phyloP scores from a whole-genome alignment of 148 eudicot species.

The Fagopyrum esculentum region DNA sequence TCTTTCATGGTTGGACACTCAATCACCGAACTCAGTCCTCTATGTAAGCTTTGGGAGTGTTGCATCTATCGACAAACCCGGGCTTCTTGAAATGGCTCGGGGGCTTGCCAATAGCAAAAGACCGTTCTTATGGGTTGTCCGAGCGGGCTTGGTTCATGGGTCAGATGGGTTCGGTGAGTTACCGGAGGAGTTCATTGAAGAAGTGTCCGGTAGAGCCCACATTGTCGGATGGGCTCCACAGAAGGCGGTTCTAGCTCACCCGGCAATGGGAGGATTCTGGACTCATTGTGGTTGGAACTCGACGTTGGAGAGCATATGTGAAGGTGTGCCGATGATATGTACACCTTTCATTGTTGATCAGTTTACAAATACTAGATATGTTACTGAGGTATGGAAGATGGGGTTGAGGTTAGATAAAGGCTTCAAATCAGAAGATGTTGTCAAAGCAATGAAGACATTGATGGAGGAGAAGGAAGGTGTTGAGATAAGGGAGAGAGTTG shows the following conservation, averaged over 20 bases:
- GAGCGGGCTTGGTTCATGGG: conserved; percentile 18
- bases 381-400: conserved; percentile 36
- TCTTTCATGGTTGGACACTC: conserved; percentile 37
- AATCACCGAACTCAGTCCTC: conserved; percentile 29
- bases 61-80: conserved; percentile 20
- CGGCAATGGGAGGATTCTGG: conserved; percentile 48
- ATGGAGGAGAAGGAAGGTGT: conserved; percentile 42
- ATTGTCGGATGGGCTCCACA: conserved; percentile 54
- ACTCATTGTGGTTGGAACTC: conserved; percentile 68
- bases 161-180: conserved; percentile 21
- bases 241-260: conserved; percentile 40
- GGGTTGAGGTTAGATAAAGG: conserved; percentile 39
- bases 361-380: conserved; percentile 30
- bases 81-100: conserved; percentile 32
- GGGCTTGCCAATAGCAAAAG: conserved; percentile 34
- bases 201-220: conserved; percentile 20
- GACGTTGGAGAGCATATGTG: conserved; percentile 48
- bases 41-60: conserved; percentile 45
- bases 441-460: conserved; percentile 22
- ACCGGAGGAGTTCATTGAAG: conserved; percentile 29
- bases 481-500: conserved; percentile 30
- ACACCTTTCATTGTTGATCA: conserved; percentile 43
- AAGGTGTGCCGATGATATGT: conserved; percentile 59
- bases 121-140: conserved; percentile 40
- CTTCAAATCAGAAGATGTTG: conserved; percentile 27